phyloP scores from a whole-genome alignment of 345 rosid species.

The Sisymbrium altissimum region DNA sequence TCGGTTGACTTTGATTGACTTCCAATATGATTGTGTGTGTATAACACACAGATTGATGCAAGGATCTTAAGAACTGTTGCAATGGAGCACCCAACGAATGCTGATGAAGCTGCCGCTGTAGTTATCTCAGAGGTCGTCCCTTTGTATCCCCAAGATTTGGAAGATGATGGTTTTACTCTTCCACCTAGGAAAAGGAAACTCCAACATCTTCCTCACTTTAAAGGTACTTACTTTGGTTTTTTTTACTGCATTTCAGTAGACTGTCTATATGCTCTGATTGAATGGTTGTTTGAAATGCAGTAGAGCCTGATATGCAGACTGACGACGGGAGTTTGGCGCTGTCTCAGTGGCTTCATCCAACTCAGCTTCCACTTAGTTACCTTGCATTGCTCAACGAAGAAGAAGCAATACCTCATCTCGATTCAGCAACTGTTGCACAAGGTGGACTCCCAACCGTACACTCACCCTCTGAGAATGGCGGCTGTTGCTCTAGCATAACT shows the following conservation, averaged over 20 bases:
- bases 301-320: conserved; percentile 13
- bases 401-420: neutral
- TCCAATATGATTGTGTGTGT: too few relatives aligned
- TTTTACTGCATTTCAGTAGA: neutral
- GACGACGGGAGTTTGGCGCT: conserved; percentile 1
- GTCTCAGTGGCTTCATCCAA: conserved; percentile 33
- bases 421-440: too few relatives aligned
- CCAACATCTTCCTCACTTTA: conserved; percentile 1
- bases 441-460: neutral
- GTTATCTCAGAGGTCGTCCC: conserved; percentile 76
- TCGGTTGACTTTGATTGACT: neutral
- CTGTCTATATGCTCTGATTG: too few relatives aligned
- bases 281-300: conserved; percentile 32
- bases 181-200: conserved; percentile 13
- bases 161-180: neutral
- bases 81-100: conserved; percentile 65
- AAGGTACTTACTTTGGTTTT: conserved; percentile 36
- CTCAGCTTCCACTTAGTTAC: conserved; percentile 28
- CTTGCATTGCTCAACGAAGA: conserved; percentile 30
- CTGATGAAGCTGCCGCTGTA: conserved; percentile 62
- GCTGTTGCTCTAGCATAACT: neutral
- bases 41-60: conserved; percentile 52
- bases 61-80: conserved; percentile 85
- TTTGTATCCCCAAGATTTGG: conserved; percentile 25
- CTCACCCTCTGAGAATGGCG: neutral